Base-by-base conservation (phyloP, 2,329 filamentous ascomycete genomes). In the Epichloe bromicola region DNA sequence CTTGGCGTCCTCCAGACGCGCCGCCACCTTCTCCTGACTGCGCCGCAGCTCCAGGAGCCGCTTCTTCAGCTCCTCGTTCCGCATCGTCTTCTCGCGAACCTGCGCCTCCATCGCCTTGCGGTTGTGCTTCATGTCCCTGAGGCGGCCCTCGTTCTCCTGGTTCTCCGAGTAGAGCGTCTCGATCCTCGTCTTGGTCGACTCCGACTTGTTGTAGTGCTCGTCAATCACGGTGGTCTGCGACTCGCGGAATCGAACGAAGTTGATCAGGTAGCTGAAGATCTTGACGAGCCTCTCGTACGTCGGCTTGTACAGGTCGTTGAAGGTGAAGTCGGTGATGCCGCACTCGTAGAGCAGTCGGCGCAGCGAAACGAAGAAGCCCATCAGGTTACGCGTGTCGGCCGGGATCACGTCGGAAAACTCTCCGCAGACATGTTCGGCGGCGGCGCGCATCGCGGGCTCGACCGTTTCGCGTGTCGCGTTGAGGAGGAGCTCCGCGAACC, bases 251-350 rank as follows among this genome's bases (percentile, higher is more conserved):
- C 93, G 83, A 58, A 97, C 90, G 68, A 98, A 98, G 70, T 98
- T 98, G 74, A 98, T 98, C 56, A 97, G 80, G 68, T 96, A 96
- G 57, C 88, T 95, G 66, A 98, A 93, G 62, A 97, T 94, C 71
- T 93, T 95, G 62, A 91, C 85, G 14, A 97, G 78, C 43, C 93
- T 86, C 52, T 88, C 85, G 63, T 94, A 87, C 1, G 88, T 95
- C 15, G 93, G 93, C 65, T 85, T 86, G 65, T 94, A 91, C 5
- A 98, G 74, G 66, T 98, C 93, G 54, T 83, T 83, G 69, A 97
- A 95, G 37, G 86, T 88, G 61, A 98, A 95, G 67, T 98, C 93
- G 55, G 83, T 84, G 59, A 98, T 87, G 45, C 89, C 89, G 65
- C 93, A 97, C 74, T 91, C 88, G 53, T 82, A 72, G 58, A 98